Evolutionary conservation across 176 grass and related monocot genomes (phyloP), one percentile per base, ranked within the genome.

Genomic region (Hsuehochloa calcarea): DNA sequence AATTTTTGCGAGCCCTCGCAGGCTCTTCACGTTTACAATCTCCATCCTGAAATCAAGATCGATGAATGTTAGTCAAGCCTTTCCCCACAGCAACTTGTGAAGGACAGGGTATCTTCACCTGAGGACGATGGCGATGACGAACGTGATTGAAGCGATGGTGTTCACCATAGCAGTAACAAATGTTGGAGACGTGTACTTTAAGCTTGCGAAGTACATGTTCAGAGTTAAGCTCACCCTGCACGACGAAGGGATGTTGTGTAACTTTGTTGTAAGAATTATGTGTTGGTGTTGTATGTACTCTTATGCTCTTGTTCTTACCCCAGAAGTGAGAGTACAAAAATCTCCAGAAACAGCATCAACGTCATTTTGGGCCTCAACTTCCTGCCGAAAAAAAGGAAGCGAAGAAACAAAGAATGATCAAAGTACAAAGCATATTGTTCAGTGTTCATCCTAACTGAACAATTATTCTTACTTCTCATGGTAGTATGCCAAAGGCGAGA

Each of bases 181-280:
- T 10, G 91, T 90, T 2, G 96, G 89, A 68, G 96, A 98, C 15
- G 96, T 98, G 82, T 92, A 96, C 56, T 79, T 95, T 26, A 98
- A 69, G 70, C 93, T 98, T 35, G 93, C 55, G 64, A 95, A 98
- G 70, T 98, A 98, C 93, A 98, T 94, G 77, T 98, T 98, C 64
- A 98, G 88, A 47, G 93, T 95, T 50, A 95, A 45, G 78, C 96
- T 95, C 81, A 92, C 88, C 70, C 93, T 98, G 91, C 15, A 11
- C 8, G 13, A 78, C 22, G 3, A 87, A 82, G 66, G 49, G n/a
- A 20, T 46, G 59, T 40, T 54, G 47, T 55, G 55, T 81, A 41
- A 77, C 22, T 68, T 72, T 31, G 2, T 16, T 40, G 50, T 14
- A 38, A 46, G 46, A 60, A 44, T 50, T 31, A 8, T 27, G 66